phyloP scores from a whole-genome alignment of 345 rosid species.

The Populus ilicifolia region DNA sequence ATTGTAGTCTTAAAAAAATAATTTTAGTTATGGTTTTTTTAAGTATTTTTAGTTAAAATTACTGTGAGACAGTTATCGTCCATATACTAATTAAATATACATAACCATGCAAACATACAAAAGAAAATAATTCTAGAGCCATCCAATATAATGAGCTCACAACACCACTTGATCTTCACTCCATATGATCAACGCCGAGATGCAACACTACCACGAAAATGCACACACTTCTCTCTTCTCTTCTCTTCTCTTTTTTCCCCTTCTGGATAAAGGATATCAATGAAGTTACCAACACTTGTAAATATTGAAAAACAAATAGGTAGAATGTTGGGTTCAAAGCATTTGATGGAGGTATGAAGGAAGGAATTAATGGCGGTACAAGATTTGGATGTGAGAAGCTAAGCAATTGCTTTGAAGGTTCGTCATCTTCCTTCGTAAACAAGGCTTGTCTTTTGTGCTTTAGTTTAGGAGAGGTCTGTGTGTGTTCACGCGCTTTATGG shows the following conservation, averaged over 20 bases:
- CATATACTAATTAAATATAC: too few species aligned
- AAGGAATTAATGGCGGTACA: neutral
- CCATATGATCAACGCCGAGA: neutral
- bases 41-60: too few species aligned
- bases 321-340: too few species aligned
- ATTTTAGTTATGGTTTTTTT: too few species aligned
- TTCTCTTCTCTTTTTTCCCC: too few species aligned
- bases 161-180: neutral
- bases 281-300: neutral
- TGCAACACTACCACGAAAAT: neutral
- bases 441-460: neutral
- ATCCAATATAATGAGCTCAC: neutral
- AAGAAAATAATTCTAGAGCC: neutral
- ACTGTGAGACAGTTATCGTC: too few species aligned
- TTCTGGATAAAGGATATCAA: too few species aligned
- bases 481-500: slow-evolving; percentile 9
- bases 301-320: too few species aligned
- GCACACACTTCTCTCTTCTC: neutral
- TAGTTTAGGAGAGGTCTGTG: neutral
- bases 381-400: neutral
- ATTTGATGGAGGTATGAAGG: too few species aligned
- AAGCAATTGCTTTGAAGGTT: slow-evolving; percentile 49
- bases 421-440: slow-evolving; percentile 9
- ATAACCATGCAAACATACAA: too few species aligned
- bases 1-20: too few species aligned